Evolutionary conservation across 768 basidiomycete genomes (phyloP).

Genomic region (Pulveroboletus sp.): DNA sequence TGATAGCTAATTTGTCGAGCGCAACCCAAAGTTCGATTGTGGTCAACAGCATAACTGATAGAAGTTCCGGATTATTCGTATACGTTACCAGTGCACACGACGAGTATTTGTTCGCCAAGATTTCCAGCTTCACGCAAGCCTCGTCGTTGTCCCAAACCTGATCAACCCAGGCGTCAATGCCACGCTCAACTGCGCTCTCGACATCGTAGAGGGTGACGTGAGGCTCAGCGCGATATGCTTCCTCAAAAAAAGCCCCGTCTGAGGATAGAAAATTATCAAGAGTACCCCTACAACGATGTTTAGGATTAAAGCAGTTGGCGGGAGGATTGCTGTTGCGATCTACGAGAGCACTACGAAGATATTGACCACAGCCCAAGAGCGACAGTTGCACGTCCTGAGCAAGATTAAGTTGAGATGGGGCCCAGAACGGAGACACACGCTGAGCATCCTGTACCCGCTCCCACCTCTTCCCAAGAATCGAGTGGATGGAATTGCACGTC

Average conservation of each 20-base stretch:
- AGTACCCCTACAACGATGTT: slow-evolving; percentile 4
- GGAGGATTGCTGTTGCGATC: slow-evolving; percentile 2
- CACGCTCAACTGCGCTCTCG: slow-evolving; percentile 21
- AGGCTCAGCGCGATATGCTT: not conserved
- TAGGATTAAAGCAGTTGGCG: not conserved
- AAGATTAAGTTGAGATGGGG: slow-evolving; percentile 23
- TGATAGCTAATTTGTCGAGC: slow-evolving; percentile 25
- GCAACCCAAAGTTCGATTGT: slow-evolving; percentile 35
- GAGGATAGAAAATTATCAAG: slow-evolving; percentile 1
- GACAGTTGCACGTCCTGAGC: slow-evolving; percentile 31
- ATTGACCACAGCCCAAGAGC: slow-evolving; percentile 25
- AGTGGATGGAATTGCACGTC: slow-evolving; percentile 17
- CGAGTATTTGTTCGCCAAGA: slow-evolving; percentile 27
- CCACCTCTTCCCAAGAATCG: slow-evolving; percentile 35
- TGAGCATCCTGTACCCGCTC: slow-evolving; percentile 25
- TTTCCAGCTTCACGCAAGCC: slow-evolving; percentile 19
- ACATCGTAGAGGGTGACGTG: not conserved
- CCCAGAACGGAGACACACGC: not conserved
- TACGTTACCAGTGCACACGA: slow-evolving; percentile 27
- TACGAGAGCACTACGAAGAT: slow-evolving; percentile 24
- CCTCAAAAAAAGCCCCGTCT: not conserved
- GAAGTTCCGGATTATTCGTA: slow-evolving; percentile 33
- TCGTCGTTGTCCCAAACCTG: slow-evolving; percentile 6
- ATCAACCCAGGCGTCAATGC: slow-evolving; percentile 33
- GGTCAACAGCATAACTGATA: slow-evolving; percentile 41